Evolutionary conservation across 2,329 filamentous ascomycete species (phyloP).

Genomic region (Penicillium frequentans): DNA sequence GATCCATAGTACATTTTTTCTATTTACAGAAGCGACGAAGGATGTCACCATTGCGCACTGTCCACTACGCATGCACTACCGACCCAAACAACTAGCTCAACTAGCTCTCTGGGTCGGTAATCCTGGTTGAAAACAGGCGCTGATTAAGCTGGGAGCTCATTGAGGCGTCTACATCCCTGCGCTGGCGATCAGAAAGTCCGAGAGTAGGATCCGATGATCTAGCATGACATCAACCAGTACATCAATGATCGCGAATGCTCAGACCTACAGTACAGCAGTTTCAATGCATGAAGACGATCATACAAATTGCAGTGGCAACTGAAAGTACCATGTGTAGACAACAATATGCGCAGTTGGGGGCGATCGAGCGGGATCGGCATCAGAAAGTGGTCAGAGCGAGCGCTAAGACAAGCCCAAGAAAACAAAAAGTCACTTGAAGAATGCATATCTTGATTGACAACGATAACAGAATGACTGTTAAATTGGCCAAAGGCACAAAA

Average conservation of each 20-base stretch:
- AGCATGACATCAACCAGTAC: constrained; percentile 8
- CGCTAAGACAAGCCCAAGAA: neutral
- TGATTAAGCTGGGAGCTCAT: constrained; percentile 3
- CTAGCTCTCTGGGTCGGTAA: neutral
- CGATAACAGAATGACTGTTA: neutral
- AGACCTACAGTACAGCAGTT: constrained; percentile 2
- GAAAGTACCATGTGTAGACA: neutral
- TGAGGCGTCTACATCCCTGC: constrained; percentile 16
- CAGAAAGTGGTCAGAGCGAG: neutral
- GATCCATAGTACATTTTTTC: neutral
- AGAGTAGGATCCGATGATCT: constrained; percentile 2
- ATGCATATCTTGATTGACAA: constrained; percentile 1
- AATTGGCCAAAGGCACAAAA: neutral
- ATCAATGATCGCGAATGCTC: neutral
- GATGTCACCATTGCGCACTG: neutral
- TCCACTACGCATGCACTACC: neutral
- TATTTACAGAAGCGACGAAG: neutral
- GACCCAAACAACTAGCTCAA: neutral
- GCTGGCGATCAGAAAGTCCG: constrained; percentile 13
- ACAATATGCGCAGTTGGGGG: neutral
- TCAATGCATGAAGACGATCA: neutral
- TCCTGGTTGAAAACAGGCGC: neutral
- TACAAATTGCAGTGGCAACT: neutral
- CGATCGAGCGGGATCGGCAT: constrained; percentile 2
- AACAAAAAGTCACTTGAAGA: constrained; percentile 1